Conservation (phyloP, 768 basidiomycete genomes). For the Ramaria rubella region DNA sequence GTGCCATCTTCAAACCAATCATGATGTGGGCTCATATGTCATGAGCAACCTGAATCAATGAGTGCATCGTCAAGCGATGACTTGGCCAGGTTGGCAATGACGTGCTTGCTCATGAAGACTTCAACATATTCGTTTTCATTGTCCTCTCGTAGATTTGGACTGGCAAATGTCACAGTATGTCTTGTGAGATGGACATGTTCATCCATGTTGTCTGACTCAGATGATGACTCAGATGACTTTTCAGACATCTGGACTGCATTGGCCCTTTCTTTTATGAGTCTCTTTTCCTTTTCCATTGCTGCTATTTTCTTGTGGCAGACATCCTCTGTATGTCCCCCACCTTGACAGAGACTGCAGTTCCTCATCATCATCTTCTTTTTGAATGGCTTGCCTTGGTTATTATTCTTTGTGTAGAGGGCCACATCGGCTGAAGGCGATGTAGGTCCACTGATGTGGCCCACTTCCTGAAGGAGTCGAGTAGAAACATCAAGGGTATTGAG, state of each 20-base stretch:
- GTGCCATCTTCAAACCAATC: neutral
- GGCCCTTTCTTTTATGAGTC: too few relatives aligned
- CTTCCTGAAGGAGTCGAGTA: neutral
- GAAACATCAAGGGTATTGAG: slow-evolving; percentile 1
- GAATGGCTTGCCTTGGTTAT: neutral
- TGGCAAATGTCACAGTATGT: too few relatives aligned
- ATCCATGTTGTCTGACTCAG: too few relatives aligned
- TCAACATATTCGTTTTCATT: neutral
- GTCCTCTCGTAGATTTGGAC: neutral
- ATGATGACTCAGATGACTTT: neutral
- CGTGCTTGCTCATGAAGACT: neutral
- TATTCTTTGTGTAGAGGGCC: neutral
- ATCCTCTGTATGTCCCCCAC: neutral
- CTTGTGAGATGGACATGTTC: too few relatives aligned
- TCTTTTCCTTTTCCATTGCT: too few relatives aligned
- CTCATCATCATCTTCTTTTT: neutral
- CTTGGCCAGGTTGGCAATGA: too few relatives aligned
- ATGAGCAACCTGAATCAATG: too few relatives aligned
- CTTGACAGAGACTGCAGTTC: neutral
- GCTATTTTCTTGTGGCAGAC: too few relatives aligned
- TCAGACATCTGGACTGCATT: too few relatives aligned
- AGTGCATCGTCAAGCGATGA: too few relatives aligned
- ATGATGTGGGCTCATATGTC: too few relatives aligned
- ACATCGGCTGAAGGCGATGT: neutral
- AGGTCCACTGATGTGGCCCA: neutral